phyloP scores from a whole-genome alignment of 768 basidiomycete genomes.

The Strobilomyces dryophilus region DNA sequence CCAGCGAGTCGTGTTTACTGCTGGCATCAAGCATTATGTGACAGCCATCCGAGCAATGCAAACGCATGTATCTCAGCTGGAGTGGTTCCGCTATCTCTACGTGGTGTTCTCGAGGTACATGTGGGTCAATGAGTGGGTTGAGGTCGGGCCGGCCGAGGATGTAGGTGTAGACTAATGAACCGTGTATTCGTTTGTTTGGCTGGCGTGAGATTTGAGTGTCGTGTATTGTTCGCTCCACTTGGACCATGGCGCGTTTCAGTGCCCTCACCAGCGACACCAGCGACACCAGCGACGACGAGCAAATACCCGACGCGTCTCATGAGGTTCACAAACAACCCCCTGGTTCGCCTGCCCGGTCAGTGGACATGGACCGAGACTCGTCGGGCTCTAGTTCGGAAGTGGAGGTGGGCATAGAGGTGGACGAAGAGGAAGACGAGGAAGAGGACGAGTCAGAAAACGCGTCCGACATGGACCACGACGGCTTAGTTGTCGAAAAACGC shows the following conservation, averaged over 20 bases:
- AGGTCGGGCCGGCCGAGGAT: constrained; percentile 30
- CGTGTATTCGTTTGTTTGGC: constrained; percentile 30
- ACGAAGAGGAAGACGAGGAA: constrained; percentile 36
- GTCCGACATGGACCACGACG: constrained; percentile 53
- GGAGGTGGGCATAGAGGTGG: constrained; percentile 27
- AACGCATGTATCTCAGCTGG: constrained; percentile 69
- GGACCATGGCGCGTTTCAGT: constrained; percentile 62
- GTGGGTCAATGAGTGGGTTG: constrained; percentile 87
- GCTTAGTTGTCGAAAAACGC: constrained; percentile 30
- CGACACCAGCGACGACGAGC: constrained; percentile 53
- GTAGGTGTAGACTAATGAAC: not conserved
- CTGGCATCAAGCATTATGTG: constrained; percentile 52
- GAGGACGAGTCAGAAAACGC: constrained; percentile 36
- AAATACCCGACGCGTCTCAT: constrained; percentile 31
- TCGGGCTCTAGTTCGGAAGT: constrained; percentile 26
- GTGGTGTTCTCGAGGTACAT: constrained; percentile 79
- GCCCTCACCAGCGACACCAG: constrained; percentile 59
- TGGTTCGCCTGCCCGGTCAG: constrained; percentile 19
- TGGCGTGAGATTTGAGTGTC: constrained; percentile 10
- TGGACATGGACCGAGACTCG: constrained; percentile 32
- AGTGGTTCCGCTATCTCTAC: constrained; percentile 90
- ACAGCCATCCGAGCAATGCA: constrained; percentile 65
- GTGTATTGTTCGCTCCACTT: constrained; percentile 18
- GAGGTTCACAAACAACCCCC: constrained; percentile 17
- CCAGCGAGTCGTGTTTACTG: constrained; percentile 42